A percentile compares a stretch with the other conserved stretches of the same genome.
Evolutionary conservation across 2,329 filamentous ascomycete genomes (phyloP).

Genomic region (Cladosporium sp.): DNA sequence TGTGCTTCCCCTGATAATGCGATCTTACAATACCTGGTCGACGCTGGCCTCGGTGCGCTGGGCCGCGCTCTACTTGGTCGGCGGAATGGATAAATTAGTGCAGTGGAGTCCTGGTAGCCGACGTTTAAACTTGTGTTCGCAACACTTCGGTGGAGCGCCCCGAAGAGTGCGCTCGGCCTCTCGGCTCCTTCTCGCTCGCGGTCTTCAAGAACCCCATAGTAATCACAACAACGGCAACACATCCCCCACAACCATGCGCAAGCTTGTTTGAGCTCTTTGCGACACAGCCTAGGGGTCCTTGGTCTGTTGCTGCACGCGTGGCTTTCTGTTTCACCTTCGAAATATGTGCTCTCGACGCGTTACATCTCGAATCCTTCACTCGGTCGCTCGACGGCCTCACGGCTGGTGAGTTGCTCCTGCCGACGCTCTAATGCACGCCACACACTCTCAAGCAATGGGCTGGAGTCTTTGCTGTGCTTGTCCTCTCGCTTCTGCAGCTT

Average conservation of each 20-base stretch:
- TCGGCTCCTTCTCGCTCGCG: background rate
- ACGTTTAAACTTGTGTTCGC: too few species aligned
- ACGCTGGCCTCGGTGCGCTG: background rate
- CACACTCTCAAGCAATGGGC: slow-evolving; percentile 4
- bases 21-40: background rate
- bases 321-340: background rate
- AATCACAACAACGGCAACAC: background rate
- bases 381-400: background rate
- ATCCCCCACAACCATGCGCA: background rate
- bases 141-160: background rate
- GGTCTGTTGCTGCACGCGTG: background rate
- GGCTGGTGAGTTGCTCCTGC: too few species aligned
- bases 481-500: slow-evolving; percentile 4
- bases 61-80: background rate
- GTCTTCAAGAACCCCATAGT: slow-evolving; percentile 2
- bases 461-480: slow-evolving; percentile 2
- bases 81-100: background rate
- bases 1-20: background rate
- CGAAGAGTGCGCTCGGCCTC: background rate
- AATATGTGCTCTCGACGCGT: background rate
- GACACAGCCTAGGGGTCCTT: background rate
- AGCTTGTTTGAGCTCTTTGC: background rate
- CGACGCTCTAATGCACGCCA: background rate
- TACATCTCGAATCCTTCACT: background rate
- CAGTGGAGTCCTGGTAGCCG: background rate